Percentiles rank a stretch among this genome's conserved stretches.
Conservation (phyloP, 495 filamentous ascomycete genomes). For the Aspergillus incahuasiensis region DNA sequence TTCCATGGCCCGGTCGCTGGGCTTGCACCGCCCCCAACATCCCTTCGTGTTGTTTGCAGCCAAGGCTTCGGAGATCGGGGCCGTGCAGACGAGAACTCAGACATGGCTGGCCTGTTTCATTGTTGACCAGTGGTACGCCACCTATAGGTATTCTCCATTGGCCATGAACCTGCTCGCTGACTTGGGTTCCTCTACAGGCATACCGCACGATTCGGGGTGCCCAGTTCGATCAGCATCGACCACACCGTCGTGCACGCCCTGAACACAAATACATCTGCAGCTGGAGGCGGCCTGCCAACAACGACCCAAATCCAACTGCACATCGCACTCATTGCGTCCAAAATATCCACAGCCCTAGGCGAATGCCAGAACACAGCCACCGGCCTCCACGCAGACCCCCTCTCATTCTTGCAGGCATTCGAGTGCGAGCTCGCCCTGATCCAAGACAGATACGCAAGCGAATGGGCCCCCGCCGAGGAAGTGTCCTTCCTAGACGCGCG, state of each 20-base stretch:
- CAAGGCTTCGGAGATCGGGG: slow-evolving; percentile 1
- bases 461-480: background rate
- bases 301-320: background rate
- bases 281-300: background rate
- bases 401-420: background rate
- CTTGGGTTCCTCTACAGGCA: background rate
- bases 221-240: slow-evolving; percentile 1
- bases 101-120: slow-evolving; percentile 1
- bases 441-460: background rate
- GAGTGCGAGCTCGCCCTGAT: background rate
- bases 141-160: background rate
- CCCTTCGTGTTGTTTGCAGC: background rate
- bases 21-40: slow-evolving; percentile 3
- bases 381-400: background rate
- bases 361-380: background rate
- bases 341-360: background rate
- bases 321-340: background rate
- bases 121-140: slow-evolving; percentile 1
- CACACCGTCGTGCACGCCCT: slow-evolving; percentile 1
- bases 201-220: slow-evolving; percentile 1
- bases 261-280: background rate
- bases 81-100: background rate
- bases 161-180: background rate
- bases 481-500: background rate
- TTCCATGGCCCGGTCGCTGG: background rate